These are phyloP conservation scores for Stipa capillata DNA, from an alignment of 176 grass and related monocot genomes.

Conservation along the genomic window DNA sequence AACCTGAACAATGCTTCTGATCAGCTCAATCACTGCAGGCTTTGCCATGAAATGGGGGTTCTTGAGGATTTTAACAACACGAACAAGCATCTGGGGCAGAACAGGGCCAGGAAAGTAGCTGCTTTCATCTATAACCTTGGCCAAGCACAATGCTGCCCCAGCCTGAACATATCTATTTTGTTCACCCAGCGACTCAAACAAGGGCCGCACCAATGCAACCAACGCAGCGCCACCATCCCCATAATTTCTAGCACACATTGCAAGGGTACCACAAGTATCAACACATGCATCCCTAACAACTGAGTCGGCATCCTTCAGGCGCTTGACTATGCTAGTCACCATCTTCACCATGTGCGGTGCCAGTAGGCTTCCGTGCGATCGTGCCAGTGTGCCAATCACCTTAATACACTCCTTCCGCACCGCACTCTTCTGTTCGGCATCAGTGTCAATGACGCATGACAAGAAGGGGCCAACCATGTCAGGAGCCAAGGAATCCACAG, in stretches of 20 bases:
- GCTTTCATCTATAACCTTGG: conserved; percentile 82
- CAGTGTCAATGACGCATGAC: conserved; percentile 72
- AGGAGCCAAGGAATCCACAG: conserved; percentile 36
- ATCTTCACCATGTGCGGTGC: conserved; percentile 64
- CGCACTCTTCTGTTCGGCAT: conserved; percentile 72
- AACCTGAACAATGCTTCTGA: conserved; percentile 98
- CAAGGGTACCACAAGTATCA: conserved; percentile 76
- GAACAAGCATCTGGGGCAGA: conserved; percentile 70
- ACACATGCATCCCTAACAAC: conserved; percentile 87
- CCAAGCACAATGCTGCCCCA: conserved; percentile 74
- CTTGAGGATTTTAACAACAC: conserved; percentile 87
- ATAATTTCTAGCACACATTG: conserved; percentile 34
- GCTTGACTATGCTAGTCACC: conserved; percentile 53
- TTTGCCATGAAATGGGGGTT: conserved; percentile 99
- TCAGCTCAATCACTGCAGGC: conserved; percentile 75
- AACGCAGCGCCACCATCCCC: conserved; percentile 43
- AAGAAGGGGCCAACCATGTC: conserved; percentile 84
- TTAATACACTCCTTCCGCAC: conserved; percentile 78
- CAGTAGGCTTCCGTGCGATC: conserved; percentile 45
- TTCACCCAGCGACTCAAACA: conserved; percentile 86
- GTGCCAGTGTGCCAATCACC: conserved; percentile 57
- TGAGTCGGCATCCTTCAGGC: conserved; percentile 79
- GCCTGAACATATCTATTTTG: conserved; percentile 83
- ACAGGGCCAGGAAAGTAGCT: conserved; percentile 59
- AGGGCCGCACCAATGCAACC: conserved; percentile 58